A percentile compares a stretch with the other conserved stretches of the same genome.
Conservation (phyloP, 2,329 filamentous ascomycete species). For the Leptographium flavum region DNA sequence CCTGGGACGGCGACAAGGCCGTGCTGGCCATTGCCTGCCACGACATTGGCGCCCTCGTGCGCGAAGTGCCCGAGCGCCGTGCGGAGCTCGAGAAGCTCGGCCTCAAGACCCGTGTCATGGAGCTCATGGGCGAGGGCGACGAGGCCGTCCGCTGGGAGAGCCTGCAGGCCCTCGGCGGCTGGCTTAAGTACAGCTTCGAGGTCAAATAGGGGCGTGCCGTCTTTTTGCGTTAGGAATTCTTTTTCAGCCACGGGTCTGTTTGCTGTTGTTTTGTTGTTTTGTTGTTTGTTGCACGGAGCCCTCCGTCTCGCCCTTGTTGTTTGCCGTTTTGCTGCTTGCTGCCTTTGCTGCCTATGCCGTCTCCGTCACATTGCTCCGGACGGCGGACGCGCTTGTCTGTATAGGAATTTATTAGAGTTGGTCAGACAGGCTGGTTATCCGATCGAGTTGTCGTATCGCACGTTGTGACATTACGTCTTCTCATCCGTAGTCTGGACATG, state of each 20-base stretch:
- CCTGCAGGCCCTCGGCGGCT: slow-evolving; percentile 60
- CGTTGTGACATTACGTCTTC: too few species aligned
- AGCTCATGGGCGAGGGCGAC: slow-evolving; percentile 79
- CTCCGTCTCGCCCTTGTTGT: background rate
- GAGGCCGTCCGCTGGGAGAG: slow-evolving; percentile 90
- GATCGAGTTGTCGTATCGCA: background rate
- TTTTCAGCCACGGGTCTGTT: background rate
- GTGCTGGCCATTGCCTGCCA: slow-evolving; percentile 89
- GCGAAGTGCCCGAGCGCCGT: slow-evolving; percentile 76
- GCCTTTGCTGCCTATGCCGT: background rate
- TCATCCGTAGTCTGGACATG: too few species aligned
- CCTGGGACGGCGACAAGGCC: slow-evolving; percentile 69
- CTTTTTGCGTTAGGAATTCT: too few species aligned
- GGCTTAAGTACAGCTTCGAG: slow-evolving; percentile 52
- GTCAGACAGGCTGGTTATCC: background rate
- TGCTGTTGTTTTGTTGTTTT: background rate
- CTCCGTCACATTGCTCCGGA: background rate
- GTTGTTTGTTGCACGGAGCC: background rate
- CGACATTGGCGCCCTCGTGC: slow-evolving; percentile 77
- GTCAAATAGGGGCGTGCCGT: slow-evolving; percentile 12
- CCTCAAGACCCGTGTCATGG: slow-evolving; percentile 79
- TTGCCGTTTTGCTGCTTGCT: background rate
- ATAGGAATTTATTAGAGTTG: background rate
- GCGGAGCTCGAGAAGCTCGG: slow-evolving; percentile 68
- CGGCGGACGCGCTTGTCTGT: background rate